Evolutionary conservation across 495 filamentous ascomycete species (phyloP).

Genomic region (Pseudotulostoma volvatum): DNA sequence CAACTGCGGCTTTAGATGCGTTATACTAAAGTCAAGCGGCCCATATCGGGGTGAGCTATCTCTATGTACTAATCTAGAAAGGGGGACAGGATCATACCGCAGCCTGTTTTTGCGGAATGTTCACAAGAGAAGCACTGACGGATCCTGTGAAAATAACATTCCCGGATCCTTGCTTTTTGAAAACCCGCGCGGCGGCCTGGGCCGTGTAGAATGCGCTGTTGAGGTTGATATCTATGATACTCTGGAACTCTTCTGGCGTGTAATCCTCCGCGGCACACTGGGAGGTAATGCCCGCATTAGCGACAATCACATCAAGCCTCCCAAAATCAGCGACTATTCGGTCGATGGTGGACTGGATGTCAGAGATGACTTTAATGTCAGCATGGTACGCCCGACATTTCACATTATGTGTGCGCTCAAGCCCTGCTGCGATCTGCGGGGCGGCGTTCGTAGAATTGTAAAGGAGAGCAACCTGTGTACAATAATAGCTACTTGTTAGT

Average conservation of each 20-base stretch:
- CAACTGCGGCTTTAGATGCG: slow-evolving; percentile 21
- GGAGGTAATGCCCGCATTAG: slow-evolving; percentile 53
- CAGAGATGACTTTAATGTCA: slow-evolving; percentile 39
- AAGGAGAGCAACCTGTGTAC: slow-evolving; percentile 48
- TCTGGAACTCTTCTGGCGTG: slow-evolving; percentile 16
- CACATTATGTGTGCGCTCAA: slow-evolving; percentile 57
- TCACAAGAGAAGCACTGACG: slow-evolving; percentile 27
- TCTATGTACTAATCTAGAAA: neutral
- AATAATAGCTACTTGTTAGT: slow-evolving; percentile 28
- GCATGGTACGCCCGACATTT: slow-evolving; percentile 49
- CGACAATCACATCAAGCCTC: slow-evolving; percentile 59
- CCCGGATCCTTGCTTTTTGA: slow-evolving; percentile 23
- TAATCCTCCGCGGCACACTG: slow-evolving; percentile 22
- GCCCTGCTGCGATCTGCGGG: slow-evolving; percentile 44
- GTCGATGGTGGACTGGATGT: slow-evolving; percentile 38
- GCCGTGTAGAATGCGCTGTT: slow-evolving; percentile 32
- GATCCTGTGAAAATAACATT: slow-evolving; percentile 29
- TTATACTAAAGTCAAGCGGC: slow-evolving; percentile 16
- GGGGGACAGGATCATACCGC: slow-evolving; percentile 9
- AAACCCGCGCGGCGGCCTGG: slow-evolving; percentile 25
- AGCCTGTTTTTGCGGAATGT: slow-evolving; percentile 30
- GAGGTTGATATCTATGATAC: slow-evolving; percentile 31
- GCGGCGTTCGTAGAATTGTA: slow-evolving; percentile 65
- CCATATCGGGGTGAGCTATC: neutral
- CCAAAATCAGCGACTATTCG: slow-evolving; percentile 46